Base-by-base conservation (phyloP, 768 basidiomycete species). In the Hebeloma cylindrosporum region DNA sequence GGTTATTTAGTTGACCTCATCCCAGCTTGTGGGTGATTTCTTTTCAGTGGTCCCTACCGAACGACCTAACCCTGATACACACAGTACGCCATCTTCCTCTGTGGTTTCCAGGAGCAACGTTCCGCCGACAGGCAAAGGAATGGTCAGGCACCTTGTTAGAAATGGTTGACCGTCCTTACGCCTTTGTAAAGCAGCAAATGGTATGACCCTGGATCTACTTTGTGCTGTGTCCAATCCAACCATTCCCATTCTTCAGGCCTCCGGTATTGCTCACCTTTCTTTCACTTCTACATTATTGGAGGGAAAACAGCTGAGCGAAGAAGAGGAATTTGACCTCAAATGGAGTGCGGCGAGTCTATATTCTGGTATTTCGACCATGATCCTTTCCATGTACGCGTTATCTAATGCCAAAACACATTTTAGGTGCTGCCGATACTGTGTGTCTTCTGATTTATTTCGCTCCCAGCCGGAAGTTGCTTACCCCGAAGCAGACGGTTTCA, bases 101-200 rank as follows among this genome's bases (percentile, higher is more conserved):
- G 18, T 85, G 83, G 82, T 71, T 82, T 51, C 83, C 83, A 16
- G 82, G 82, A 17, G 79, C 80, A 20, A 66, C 64, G 4, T 85
- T 84, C 66, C 75, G 76, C 55, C 61, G 54, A 48, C 75, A 65
- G 50, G 83, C 82, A 1, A 67, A 63, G 23, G 65, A 65, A 31
- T 85, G 80, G 80, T 68, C 71, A 16, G 58, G 62, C 2, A 82
- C 79, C 0, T 65, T 84, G 20, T 53, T 61, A 10, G 72, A 82
- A 35, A 72, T 81, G 75, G 79, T 81, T 20, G 71, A 78, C 20
- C 67, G 66, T 43, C 82, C 83, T 7, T 68, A 75, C 56, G 68
- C 71, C 28, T 79, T 76, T 45, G 81, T 80, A 34, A 80, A 80
- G 57, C 74, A 82, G 48, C 78, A 83, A 58, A 73, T 83, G 64